Evolutionary conservation across 2,329 filamentous ascomycete species (phyloP).

Genomic region (Ustilaginoidea virens): DNA sequence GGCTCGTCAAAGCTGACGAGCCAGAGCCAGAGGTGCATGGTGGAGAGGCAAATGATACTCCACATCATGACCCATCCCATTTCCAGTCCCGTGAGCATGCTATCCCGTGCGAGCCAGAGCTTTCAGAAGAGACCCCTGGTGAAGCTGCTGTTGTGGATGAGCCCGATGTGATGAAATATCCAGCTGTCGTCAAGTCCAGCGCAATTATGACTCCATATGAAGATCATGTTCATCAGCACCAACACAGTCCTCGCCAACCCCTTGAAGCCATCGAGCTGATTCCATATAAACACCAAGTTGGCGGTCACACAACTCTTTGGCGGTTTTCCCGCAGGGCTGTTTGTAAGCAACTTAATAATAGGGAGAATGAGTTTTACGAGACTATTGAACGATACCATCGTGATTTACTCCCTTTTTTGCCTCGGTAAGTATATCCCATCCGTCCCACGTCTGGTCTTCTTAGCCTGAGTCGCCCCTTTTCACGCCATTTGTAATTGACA

Average conservation of each 20-base stretch:
- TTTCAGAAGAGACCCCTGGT: constrained; percentile 19
- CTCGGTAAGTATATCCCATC: constrained; percentile 41
- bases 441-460: background rate
- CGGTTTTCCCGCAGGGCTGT: constrained; percentile 89
- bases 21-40: constrained; percentile 13
- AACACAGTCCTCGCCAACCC: constrained; percentile 40
- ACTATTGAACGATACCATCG: constrained; percentile 84
- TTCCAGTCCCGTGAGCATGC: constrained; percentile 15
- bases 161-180: constrained; percentile 19
- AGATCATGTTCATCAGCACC: constrained; percentile 35
- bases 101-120: constrained; percentile 14
- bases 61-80: constrained; percentile 11
- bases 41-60: constrained; percentile 9
- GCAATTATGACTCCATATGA: constrained; percentile 26
- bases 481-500: background rate
- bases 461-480: background rate
- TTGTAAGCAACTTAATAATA: constrained; percentile 95
- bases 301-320: constrained; percentile 91
- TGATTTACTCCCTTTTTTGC: constrained; percentile 78
- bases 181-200: constrained; percentile 14
- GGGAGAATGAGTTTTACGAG: constrained; percentile 98
- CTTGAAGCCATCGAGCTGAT: constrained; percentile 89
- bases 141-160: constrained; percentile 27
- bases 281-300: constrained; percentile 93
- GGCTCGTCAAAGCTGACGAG: constrained; percentile 44